Conservation (phyloP, 345 rosid species). For the Lepidium aucheri region DNA sequence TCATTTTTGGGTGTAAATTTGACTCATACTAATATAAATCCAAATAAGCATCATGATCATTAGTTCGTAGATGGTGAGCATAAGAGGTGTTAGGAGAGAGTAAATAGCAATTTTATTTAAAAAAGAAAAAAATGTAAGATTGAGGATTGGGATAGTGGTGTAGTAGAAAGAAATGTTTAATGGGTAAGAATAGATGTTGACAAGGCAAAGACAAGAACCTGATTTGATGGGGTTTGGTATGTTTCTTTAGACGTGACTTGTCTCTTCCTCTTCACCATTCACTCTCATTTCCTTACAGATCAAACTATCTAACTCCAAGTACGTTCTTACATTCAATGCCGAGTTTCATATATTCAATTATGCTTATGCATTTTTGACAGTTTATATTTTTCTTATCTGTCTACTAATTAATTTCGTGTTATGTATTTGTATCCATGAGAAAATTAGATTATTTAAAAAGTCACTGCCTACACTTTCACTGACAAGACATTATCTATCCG, state of each 20-base stretch:
- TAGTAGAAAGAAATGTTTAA: constrained; percentile 1
- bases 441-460: too few relatives aligned
- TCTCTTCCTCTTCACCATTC: constrained; percentile 18
- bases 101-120: background rate
- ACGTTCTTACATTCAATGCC: background rate
- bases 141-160: background rate
- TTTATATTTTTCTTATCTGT: background rate
- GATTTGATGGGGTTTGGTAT: constrained; percentile 24
- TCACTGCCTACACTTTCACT: too few relatives aligned
- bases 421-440: too few relatives aligned
- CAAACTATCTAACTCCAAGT: background rate
- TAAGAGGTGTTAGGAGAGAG: background rate
- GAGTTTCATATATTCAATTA: background rate
- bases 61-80: too few relatives aligned
- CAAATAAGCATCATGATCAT: too few relatives aligned
- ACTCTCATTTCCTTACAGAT: background rate
- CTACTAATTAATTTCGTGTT: background rate
- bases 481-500: background rate
- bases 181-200: constrained; percentile 13
- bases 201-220: constrained; percentile 20
- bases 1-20: too few relatives aligned
- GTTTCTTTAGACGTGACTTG: constrained; percentile 22
- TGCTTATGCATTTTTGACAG: background rate
- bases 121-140: background rate
- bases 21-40: background rate